A percentile compares a stretch with the other conserved stretches of the same genome.
phyloP scores from a whole-genome alignment of 2,329 filamentous ascomycete genomes.

The Venturia pyrina region DNA sequence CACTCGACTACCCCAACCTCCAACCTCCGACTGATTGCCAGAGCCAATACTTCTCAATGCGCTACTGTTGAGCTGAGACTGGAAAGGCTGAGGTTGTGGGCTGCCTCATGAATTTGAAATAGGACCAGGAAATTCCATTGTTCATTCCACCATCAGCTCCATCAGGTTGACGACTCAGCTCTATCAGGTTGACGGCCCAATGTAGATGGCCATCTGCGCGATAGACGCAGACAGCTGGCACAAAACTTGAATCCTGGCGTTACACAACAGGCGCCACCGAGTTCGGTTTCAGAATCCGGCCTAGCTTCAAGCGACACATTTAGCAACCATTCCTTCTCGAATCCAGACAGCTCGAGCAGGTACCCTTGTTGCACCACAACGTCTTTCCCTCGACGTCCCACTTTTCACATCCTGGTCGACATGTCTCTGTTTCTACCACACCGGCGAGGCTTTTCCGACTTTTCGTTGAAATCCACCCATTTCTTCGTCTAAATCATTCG shows the following conservation, averaged over 20 bases:
- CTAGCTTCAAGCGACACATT: background rate
- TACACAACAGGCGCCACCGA: background rate
- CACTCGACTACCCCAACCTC: background rate
- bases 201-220: background rate
- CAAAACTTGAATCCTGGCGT: background rate
- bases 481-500: background rate
- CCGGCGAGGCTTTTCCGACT: background rate
- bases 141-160: background rate
- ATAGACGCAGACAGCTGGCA: background rate
- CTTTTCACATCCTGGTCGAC: background rate
- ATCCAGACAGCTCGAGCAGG: background rate
- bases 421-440: background rate
- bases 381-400: background rate
- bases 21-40: background rate
- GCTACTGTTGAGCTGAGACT: background rate
- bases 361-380: background rate
- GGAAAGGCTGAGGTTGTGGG: background rate
- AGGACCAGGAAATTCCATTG: background rate
- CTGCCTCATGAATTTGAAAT: background rate
- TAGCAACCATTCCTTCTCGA: background rate
- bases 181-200: no score
- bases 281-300: background rate
- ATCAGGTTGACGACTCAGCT: no score
- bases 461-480: background rate
- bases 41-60: background rate